Percentiles rank a stretch among this genome's conserved stretches.
Conservation (phyloP, 441 rosid genomes). For the Brassica balearica region DNA sequence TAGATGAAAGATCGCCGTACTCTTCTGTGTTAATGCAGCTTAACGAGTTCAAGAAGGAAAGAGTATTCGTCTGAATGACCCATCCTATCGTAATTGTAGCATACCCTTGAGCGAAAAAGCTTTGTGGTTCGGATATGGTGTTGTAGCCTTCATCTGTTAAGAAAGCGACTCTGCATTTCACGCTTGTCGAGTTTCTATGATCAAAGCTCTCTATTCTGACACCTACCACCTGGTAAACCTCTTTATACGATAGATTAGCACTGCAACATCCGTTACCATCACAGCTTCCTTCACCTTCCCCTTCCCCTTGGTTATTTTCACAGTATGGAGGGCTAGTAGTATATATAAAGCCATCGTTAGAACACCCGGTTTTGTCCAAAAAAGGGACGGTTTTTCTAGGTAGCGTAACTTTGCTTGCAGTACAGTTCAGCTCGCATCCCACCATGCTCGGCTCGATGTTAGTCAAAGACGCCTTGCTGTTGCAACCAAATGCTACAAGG, state of each 20-base stretch:
- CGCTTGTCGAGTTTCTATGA: neutral
- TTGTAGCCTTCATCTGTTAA: constrained; percentile 19
- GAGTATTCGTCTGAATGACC: constrained; percentile 2
- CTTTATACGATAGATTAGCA: neutral
- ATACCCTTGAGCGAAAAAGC: neutral
- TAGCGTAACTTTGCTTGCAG: neutral
- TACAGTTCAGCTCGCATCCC: constrained; percentile 37
- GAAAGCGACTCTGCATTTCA: constrained; percentile 28
- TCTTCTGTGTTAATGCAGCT: neutral
- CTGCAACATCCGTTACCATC: constrained; percentile 32
- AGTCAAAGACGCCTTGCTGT: constrained; percentile 33
- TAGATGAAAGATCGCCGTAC: neutral
- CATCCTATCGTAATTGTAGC: neutral
- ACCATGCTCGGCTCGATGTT: constrained; percentile 14
- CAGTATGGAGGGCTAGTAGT: neutral
- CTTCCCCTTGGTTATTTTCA: neutral
- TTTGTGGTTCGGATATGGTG: neutral
- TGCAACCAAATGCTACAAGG: constrained; percentile 43
- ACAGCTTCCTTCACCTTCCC: neutral
- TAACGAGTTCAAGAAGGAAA: neutral
- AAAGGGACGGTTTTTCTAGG: neutral
- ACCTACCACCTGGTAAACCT: neutral
- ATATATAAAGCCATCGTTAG: neutral
- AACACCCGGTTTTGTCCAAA: neutral
- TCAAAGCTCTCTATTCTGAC: constrained; percentile 20